Conservation (phyloP, 2,329 filamentous ascomycete genomes). For the Phialophora chinensis region DNA sequence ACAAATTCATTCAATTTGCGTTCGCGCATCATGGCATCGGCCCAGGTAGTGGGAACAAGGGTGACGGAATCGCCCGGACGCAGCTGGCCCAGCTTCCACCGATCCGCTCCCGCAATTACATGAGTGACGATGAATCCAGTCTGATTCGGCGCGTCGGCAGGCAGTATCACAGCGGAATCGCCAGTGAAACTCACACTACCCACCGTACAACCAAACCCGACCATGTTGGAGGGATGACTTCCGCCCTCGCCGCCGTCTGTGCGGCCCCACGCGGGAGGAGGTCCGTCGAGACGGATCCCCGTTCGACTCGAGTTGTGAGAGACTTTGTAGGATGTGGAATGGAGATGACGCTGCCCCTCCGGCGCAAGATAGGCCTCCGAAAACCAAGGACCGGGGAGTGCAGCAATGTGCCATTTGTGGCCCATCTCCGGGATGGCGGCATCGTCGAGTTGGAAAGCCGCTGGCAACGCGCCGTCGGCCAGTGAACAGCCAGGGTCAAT, state of each 20-base stretch:
- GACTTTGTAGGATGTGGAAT: conserved; percentile 63
- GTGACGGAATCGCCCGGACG: conserved; percentile 46
- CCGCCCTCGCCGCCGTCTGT: conserved; percentile 67
- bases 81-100: conserved; percentile 65
- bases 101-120: conserved; percentile 61
- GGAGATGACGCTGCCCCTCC: conserved; percentile 58
- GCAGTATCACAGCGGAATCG: conserved; percentile 64
- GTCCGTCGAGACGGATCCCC: conserved; percentile 65
- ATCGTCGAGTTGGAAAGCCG: background rate
- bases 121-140: conserved; percentile 64
- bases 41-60: conserved; percentile 5
- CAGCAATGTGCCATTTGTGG: background rate
- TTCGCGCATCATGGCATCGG: background rate
- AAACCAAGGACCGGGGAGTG: conserved; percentile 52
- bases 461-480: background rate
- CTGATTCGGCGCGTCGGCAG: conserved; percentile 63
- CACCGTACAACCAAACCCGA: conserved; percentile 64
- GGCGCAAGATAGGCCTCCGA: conserved; percentile 54
- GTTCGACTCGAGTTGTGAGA: conserved; percentile 65
- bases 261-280: conserved; percentile 63
- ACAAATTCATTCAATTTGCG: background rate
- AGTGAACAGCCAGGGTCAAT: background rate
- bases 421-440: background rate
- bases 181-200: conserved; percentile 66
- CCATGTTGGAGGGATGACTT: conserved; percentile 63